These are phyloP conservation scores for Linderniella brevidens DNA, from an alignment of 257 asterid genomes.

Conservation along the genomic window DNA sequence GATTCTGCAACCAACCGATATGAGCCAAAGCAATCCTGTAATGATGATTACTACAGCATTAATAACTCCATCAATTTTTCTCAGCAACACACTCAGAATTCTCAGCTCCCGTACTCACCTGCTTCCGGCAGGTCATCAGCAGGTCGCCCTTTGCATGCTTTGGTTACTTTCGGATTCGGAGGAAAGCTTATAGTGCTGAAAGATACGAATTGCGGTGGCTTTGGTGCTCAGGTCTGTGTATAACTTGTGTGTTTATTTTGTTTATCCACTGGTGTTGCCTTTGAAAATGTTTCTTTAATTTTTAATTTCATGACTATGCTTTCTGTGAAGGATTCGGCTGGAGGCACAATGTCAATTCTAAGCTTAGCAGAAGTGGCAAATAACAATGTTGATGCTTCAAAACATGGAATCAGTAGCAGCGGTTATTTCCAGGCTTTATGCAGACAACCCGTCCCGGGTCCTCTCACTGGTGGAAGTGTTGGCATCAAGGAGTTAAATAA, in stretches of 20 bases:
- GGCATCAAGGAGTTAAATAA: conserved; percentile 65
- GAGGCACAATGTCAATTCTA: conserved; percentile 56
- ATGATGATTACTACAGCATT: conserved; percentile 32
- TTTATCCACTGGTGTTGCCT: conserved; percentile 9
- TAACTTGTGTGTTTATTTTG: neutral
- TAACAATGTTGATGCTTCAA: conserved; percentile 24
- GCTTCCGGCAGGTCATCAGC: conserved; percentile 65
- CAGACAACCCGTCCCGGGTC: conserved; percentile 66
- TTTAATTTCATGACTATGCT: conserved; percentile 15
- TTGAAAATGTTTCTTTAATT: conserved; percentile 7
- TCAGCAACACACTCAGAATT: conserved; percentile 36
- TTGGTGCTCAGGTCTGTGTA: conserved; percentile 63
- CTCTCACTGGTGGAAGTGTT: conserved; percentile 75
- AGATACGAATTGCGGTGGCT: conserved; percentile 32
- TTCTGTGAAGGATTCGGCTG: conserved; percentile 41
- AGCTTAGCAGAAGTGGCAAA: conserved; percentile 56
- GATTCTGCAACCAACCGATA: conserved; percentile 34
- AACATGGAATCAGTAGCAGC: conserved; percentile 26
- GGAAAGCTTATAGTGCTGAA: conserved; percentile 84
- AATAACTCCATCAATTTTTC: conserved; percentile 32
- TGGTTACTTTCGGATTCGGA: conserved; percentile 89
- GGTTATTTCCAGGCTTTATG: conserved; percentile 53
- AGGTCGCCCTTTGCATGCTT: conserved; percentile 92
- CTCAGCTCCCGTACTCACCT: conserved; percentile 39
- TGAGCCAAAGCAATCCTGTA: conserved; percentile 26